Base-by-base conservation (phyloP, 2,329 filamentous ascomycete species). In the Trichophyton mentagrophytes region DNA sequence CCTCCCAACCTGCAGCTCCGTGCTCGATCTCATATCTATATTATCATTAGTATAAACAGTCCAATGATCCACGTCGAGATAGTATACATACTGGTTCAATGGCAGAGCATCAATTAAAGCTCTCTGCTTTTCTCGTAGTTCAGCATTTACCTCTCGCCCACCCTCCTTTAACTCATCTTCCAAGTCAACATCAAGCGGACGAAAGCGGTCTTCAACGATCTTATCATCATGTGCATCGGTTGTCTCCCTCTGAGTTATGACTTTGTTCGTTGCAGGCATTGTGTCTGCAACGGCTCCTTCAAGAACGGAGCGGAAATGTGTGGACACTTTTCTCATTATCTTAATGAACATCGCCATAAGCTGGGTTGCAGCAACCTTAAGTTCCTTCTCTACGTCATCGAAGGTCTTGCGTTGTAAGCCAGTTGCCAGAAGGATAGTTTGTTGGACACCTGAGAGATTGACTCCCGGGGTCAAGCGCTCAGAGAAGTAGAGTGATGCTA, bases 281-380 rank as follows among this genome's bases (percentile, higher is more conserved):
- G 83, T 79, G 1, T 84, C 82, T 61, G 84, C 85, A 9, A 87
- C 85, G 0, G 89, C 90, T 2, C 83, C 84, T 47, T 90, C 83
- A 2, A 96, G 80, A 0, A 97, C 75, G 2, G 80, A 77, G 36
- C 85, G 83, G 74, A 99, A 93, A 70, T 91, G 83, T 2, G 82
- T 80, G 2, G 88, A 88, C 44, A 96, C 82, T 77, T 97, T 97
- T 65, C 90, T 85, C 62, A 96, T 81, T 63, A 96, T 87, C 79
- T 99, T 99, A 72, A 96, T 89, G 74, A 99, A 97, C 87, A 97
- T 95, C 63, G 92, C 91, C 64, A 99, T 79, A 2, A 96, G 78
- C 76, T 97, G 93, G 51, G 85, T 86, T 1, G 84, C 81, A 0
- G 83, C 84, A 4, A 96, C 76, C 6, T 80, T 81, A 2, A 96